Base-by-base conservation (phyloP, 1,284 basidiomycete genomes). In the Cutaneotrichosporon spelunceum region DNA sequence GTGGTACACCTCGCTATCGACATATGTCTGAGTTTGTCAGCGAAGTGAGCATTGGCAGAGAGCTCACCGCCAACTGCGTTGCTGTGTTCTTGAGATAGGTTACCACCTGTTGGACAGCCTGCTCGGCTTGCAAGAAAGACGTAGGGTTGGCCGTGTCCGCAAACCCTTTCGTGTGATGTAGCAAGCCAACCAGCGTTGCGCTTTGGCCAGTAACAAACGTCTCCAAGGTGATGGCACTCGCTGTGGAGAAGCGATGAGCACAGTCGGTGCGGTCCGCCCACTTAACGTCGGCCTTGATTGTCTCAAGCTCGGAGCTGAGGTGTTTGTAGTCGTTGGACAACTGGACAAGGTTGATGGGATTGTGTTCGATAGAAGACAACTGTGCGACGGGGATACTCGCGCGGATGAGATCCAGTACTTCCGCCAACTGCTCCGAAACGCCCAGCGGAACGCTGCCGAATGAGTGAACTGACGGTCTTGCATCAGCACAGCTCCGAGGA, bases 271-370 rank as follows among this genome's bases (percentile, higher is more conserved):
- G 34, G 5, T 73, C 74, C 16, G 88, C 70, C 68, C 81, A 83
- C 14, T 82, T 82, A 56, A 81, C 80, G 10, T 70, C 64, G 3
- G 70, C 62, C 30, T 78, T 66, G 53, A 73, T 21, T 75, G 80
- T 61, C 76, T 39, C 27, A 4, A 80, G 68, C 47, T 76, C 69
- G 6, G 71, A 66, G 0, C 82, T 77, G 14, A 97, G 80, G 75
- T 88, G 93, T 27, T 84, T 74, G 68, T 88, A 92, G 67, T 96
- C 91, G 76, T 98, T 98, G 26, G 89, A 87, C 72, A 91, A 90
- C 56, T 88, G 86, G 83, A 97, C 88, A 1, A 85, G 82, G 29
- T 84, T 79, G 16, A 85, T 84, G 5, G 88, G 82, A 0, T 84
- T 83, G 36, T 83, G 78, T 16, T 78, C 71, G 42, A 91, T 78